Evolutionary conservation across 2,329 filamentous ascomycete genomes (phyloP), one percentile per base, ranked within the genome.

Genomic region (Malbranchea zuffiana): DNA sequence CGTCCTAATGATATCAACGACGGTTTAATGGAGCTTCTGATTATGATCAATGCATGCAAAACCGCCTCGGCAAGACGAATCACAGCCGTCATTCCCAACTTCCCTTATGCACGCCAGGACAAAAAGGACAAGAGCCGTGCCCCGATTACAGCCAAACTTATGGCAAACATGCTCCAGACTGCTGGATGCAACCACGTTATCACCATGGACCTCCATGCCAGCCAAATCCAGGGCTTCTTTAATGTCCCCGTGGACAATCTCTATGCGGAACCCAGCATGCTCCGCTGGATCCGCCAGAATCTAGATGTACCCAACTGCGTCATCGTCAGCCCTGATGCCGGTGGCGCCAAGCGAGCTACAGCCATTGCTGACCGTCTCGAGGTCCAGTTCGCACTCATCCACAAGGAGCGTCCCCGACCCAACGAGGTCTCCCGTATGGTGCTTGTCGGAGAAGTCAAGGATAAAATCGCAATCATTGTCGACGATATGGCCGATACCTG

Each of bases 401-500:
- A 95, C 72, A 95, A 96, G 67, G 88, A 95, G 64, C 82, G 87
- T 40, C 82, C 86, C 4, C 77, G 84, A n/a, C 79, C 79, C 42
- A 92, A 93, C 53, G 86, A 92, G 55, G 86, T 94, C 43, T 85
- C 82, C 6, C 80, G 84, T 51, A 93, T 94, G 85, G 83, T 86
- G 1, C 79, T 98, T n/a, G 88, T 96, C 34, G 90, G 90, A 48
- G 86, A 92, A 47, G 90, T 96, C 31, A 74, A 78, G 48, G 82
- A 83, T 64, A 90, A 90, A 66, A 79, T 88, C 19, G 88, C 88
- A 42, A 95, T 98, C 54, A 78, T 98, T 32, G 88, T 98, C 32
- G 88, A 96, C 58, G 88, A 96, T 58, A 95, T 96, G 85, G 87
- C 87, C 20, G 88, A 96, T 57, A 95, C 88, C 3, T 95, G 87